A percentile compares a stretch with the other conserved stretches of the same genome.
Evolutionary conservation across 352 stramenopile genomes (phyloP).

Genomic region (Labyrinthula sp.): DNA sequence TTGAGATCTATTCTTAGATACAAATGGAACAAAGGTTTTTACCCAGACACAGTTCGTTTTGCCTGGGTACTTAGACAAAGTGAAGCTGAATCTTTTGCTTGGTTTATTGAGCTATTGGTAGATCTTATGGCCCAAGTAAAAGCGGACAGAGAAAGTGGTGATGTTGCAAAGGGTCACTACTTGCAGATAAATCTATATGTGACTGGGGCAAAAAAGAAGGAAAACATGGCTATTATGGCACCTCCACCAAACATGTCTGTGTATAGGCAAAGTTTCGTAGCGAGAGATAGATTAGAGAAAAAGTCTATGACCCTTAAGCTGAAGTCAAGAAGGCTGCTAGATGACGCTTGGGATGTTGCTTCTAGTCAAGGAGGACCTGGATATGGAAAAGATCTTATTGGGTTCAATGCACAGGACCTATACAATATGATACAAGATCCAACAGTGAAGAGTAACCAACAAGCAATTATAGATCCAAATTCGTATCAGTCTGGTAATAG

Average conservation of each 20-base stretch:
- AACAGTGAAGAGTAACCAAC: conserved; percentile 2
- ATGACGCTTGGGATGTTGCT: too few relatives aligned
- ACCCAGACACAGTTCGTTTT: conserved; percentile 37
- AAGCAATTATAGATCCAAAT: conserved; percentile 5
- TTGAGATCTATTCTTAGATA: conserved; percentile 33
- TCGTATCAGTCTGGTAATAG: conserved; percentile 1
- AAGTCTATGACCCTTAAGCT: conserved; percentile 1
- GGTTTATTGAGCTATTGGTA: conserved; percentile 31
- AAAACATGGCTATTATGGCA: too few relatives aligned
- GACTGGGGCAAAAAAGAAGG: too few relatives aligned
- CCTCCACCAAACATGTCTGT: conserved; percentile 13
- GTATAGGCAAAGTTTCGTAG: neutral
- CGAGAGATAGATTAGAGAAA: conserved; percentile 2
- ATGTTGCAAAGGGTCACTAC: conserved; percentile 30
- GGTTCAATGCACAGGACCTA: conserved; percentile 8
- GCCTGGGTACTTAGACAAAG: conserved; percentile 36
- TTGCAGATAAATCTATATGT: conserved; percentile 38
- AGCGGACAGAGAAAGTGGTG: conserved; percentile 11
- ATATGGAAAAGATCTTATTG: conserved; percentile 11
- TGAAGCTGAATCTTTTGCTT: conserved; percentile 36
- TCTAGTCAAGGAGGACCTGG: too few relatives aligned
- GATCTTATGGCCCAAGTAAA: conserved; percentile 31
- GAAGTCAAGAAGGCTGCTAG: conserved; percentile 13
- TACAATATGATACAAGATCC: conserved; percentile 18
- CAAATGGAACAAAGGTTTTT: conserved; percentile 39